phyloP scores from a whole-genome alignment of 805 yeast species.

The Ogataea naganishii region DNA sequence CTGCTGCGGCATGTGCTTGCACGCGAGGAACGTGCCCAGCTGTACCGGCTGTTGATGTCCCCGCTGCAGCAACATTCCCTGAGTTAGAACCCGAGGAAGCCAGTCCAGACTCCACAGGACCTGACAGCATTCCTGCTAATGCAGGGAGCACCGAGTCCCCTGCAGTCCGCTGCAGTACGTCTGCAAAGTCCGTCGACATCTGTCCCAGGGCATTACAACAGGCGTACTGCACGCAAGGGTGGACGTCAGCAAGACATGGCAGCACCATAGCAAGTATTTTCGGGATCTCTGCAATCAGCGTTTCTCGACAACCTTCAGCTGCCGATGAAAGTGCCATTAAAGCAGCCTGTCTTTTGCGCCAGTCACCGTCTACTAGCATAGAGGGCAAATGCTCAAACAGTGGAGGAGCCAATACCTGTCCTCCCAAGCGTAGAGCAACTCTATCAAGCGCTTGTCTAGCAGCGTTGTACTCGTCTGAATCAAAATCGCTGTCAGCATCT shows the following conservation, averaged over 20 bases:
- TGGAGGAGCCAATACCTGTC: constrained; percentile 76
- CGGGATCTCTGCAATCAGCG: constrained; percentile 72
- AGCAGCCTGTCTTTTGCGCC: constrained; percentile 97
- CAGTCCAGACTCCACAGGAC: too few species aligned
- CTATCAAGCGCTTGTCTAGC: constrained; percentile 95
- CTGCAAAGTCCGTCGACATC: constrained; percentile 94
- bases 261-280: constrained; percentile 74
- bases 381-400: constrained; percentile 79
- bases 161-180: constrained; percentile 70
- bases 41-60: too few species aligned
- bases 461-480: constrained; percentile 79
- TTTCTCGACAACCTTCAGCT: constrained; percentile 95
- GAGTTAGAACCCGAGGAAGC: too few species aligned
- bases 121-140: constrained; percentile 71
- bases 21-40: constrained; percentile 77
- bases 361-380: constrained; percentile 65
- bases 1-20: constrained; percentile 98
- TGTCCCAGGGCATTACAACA: constrained; percentile 97
- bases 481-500: constrained; percentile 69
- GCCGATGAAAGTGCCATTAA: constrained; percentile 94
- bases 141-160: constrained; percentile 82
- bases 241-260: constrained; percentile 79
- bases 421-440: constrained; percentile 75
- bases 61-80: too few species aligned
- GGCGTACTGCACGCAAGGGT: constrained; percentile 94